These are phyloP conservation scores for Chlorella sp. DNA, from an alignment of 139 green algal species.

Conservation along the genomic window DNA sequence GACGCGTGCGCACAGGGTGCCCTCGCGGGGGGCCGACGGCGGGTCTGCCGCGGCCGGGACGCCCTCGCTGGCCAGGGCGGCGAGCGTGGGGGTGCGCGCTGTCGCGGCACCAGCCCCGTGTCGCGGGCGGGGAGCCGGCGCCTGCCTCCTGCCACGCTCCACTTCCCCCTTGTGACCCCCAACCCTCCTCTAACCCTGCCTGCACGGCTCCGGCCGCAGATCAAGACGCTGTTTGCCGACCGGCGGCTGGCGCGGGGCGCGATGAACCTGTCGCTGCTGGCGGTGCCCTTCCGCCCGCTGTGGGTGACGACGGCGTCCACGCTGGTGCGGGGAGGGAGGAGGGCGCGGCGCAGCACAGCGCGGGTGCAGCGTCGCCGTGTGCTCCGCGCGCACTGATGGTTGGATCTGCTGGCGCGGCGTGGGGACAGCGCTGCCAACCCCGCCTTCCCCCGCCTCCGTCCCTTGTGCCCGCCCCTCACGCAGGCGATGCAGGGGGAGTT, in stretches of 20 bases:
- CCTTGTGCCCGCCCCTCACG: slow-evolving; percentile 38
- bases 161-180: neutral
- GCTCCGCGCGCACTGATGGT: neutral
- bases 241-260: neutral
- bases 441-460: too few relatives aligned
- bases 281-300: slow-evolving; percentile 73
- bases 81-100: too few relatives aligned
- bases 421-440: too few relatives aligned
- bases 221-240: slow-evolving; percentile 47
- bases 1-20: neutral
- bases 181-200: neutral
- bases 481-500: slow-evolving; percentile 57
- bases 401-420: neutral
- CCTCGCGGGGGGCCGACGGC: too few relatives aligned
- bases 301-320: slow-evolving; percentile 33
- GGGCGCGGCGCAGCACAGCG: slow-evolving; percentile 3
- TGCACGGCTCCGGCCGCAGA: neutral
- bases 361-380: neutral
- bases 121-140: neutral
- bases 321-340: slow-evolving; percentile 48
- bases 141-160: neutral
- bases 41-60: neutral
- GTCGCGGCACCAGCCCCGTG: neutral
- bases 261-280: slow-evolving; percentile 42
- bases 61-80: neutral